phyloP scores from a whole-genome alignment of 129 eudicot genomes.

The Escallonia herrerae region DNA sequence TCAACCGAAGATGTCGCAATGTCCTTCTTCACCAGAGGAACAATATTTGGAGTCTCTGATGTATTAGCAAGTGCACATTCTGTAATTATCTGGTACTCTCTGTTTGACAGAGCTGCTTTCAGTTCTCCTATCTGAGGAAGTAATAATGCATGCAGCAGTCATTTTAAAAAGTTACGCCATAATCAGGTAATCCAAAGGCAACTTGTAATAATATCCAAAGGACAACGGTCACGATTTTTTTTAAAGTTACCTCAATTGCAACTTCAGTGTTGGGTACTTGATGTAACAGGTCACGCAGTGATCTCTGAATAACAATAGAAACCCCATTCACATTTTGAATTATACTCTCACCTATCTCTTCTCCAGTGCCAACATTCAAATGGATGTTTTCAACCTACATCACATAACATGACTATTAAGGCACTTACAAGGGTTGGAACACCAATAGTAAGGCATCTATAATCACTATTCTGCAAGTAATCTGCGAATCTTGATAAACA shows the following conservation, averaged over 20 bases:
- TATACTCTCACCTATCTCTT: slow-evolving; percentile 81
- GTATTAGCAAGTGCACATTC: slow-evolving; percentile 85
- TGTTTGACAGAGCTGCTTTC: slow-evolving; percentile 82
- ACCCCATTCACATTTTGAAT: slow-evolving; percentile 90
- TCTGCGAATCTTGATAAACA: too few relatives aligned
- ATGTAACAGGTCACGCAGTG: slow-evolving; percentile 92
- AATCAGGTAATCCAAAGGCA: background rate
- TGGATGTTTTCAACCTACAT: slow-evolving; percentile 90
- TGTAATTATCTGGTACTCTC: slow-evolving; percentile 79
- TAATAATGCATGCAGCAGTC: slow-evolving; percentile 6
- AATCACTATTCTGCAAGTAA: too few relatives aligned
- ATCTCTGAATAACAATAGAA: slow-evolving; percentile 58
- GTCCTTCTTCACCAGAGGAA: slow-evolving; percentile 43
- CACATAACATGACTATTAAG: background rate
- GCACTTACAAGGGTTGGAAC: background rate
- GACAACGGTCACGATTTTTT: too few relatives aligned
- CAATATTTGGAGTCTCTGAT: slow-evolving; percentile 73
- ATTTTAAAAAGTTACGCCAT: slow-evolving; percentile 2
- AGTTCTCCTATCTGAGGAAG: slow-evolving; percentile 63
- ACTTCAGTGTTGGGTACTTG: slow-evolving; percentile 74
- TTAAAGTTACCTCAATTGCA: slow-evolving; percentile 48
- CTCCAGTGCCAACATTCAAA: slow-evolving; percentile 74
- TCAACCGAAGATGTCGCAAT: slow-evolving; percentile 32
- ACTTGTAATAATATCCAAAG: too few relatives aligned
- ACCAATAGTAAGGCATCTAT: too few relatives aligned